Evolutionary conservation across 2,329 filamentous ascomycete species (phyloP), one percentile per base, ranked within the genome.

Genomic region (Cercospora beticola): DNA sequence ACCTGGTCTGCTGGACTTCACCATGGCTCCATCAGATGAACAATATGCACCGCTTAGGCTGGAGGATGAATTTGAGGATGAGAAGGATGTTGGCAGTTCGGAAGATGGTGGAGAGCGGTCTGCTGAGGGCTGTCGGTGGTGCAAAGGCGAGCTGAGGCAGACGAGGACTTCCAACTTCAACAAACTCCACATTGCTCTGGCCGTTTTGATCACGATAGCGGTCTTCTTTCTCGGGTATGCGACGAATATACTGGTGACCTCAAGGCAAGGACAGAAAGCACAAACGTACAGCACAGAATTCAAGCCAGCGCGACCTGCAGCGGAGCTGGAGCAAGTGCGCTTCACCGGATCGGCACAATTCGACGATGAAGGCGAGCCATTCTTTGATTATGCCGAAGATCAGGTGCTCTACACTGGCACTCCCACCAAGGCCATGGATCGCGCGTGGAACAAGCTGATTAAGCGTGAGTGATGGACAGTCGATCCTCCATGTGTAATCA

Each of bases 291-390:
- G 31, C 31, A 66, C 64, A 5, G 64, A 66, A 12, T 66, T 26
- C 16, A 12, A 9, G 9, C 57, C 64, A 5, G 64, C 64, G 3
- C 60, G 56, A 43, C 16, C 33, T 4, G 56, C 64, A 28, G 64
- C 52, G 10, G 64, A 66, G 5, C 16, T 61, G 40, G 57, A 64
- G 46, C 43, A 64, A 30, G 46, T 54, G 10, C 62, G 46, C 30
- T 67, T 64, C 33, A 36, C 61, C 5, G 65, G 65, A 36, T 21
- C 59, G 12, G 49, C 65, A 21, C 54, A 43, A 8, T 67, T 67
- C 28, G 60, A 63, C 14, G 60, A 63, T 16, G 23, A 67, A 64
- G 65, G 65, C 52, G 65, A 67, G 30, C 54, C 54, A 16, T 65
- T 61, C 18, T 64, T 64, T 21, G 49, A 64, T 49, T 62, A 62